phyloP scores from a whole-genome alignment of 1,139 yeast species.

The Yamadazyma triangularis region DNA sequence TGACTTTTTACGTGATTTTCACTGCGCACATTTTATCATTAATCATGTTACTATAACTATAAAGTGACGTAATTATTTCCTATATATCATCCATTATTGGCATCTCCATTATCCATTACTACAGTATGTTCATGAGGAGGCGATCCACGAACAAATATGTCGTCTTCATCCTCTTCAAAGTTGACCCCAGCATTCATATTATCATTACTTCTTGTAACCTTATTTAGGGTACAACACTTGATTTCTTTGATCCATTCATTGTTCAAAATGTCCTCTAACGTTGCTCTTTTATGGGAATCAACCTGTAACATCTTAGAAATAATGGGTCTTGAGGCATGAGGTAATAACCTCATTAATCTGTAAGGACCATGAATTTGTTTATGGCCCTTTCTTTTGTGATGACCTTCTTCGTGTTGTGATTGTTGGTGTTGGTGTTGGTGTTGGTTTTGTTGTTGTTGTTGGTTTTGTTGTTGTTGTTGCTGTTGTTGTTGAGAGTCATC shows the following conservation, averaged over 20 bases:
- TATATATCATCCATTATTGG: too few species aligned
- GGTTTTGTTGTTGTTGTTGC: constrained; percentile 6
- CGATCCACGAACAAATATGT: constrained; percentile 30
- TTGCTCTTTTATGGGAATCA: constrained; percentile 65
- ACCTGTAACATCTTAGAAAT: constrained; percentile 69
- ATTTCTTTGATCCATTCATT: constrained; percentile 76
- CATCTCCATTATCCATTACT: constrained; percentile 20
- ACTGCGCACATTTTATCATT: too few species aligned
- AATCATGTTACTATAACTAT: too few species aligned
- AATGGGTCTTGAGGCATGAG: constrained; percentile 79
- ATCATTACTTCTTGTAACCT: constrained; percentile 19
- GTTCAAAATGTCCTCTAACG: constrained; percentile 58
- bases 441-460: constrained; percentile 7
- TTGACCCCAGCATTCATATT: constrained; percentile 19
- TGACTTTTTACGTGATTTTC: too few species aligned
- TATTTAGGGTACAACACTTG: constrained; percentile 37
- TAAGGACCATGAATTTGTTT: constrained; percentile 74
- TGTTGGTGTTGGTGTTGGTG: constrained; percentile 6
- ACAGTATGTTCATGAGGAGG: constrained; percentile 43
- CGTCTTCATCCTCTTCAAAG: constrained; percentile 39
- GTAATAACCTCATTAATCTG: constrained; percentile 78
- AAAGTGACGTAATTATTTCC: too few species aligned
- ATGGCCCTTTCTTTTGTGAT: constrained; percentile 28
- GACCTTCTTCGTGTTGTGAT: constrained; percentile 11
- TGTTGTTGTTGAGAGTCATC: neutral